phyloP scores from a whole-genome alignment of 2,329 filamentous ascomycete species.

The Drechmeria coniospora region DNA sequence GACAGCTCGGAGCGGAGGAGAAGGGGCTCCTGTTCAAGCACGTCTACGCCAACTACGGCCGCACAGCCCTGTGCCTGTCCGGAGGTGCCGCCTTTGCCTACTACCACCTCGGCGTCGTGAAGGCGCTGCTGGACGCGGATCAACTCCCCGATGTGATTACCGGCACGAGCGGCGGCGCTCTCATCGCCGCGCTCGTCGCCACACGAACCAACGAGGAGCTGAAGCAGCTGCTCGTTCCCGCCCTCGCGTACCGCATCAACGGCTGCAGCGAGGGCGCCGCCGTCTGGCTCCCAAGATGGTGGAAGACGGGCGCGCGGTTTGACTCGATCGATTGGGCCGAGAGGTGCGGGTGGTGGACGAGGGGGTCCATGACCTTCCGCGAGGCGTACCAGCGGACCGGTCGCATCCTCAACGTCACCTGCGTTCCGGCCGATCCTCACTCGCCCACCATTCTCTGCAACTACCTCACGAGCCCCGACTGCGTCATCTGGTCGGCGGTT shows the following conservation, averaged over 20 bases:
- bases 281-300: slow-evolving; percentile 75
- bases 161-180: slow-evolving; percentile 83
- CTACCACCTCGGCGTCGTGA: slow-evolving; percentile 89
- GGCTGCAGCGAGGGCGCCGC: slow-evolving; percentile 67
- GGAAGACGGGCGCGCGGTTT: slow-evolving; percentile 82
- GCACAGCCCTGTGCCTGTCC: slow-evolving; percentile 82
- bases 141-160: slow-evolving; percentile 88
- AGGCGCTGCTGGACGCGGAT: slow-evolving; percentile 72
- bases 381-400: slow-evolving; percentile 92
- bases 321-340: slow-evolving; percentile 86
- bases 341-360: slow-evolving; percentile 76
- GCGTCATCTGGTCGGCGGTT: slow-evolving; percentile 95
- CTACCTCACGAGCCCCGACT: slow-evolving; percentile 88
- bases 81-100: slow-evolving; percentile 92
- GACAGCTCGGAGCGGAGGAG: slow-evolving; percentile 51
- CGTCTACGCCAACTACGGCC: slow-evolving; percentile 76
- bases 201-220: slow-evolving; percentile 88
- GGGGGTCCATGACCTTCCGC: slow-evolving; percentile 81
- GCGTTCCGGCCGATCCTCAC: slow-evolving; percentile 89
- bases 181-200: slow-evolving; percentile 74
- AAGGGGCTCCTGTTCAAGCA: slow-evolving; percentile 79
- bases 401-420: slow-evolving; percentile 87
- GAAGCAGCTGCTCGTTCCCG: slow-evolving; percentile 69
- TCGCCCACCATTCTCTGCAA: slow-evolving; percentile 86
- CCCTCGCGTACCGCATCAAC: slow-evolving; percentile 69